phyloP scores from a whole-genome alignment of 2,329 filamentous ascomycete species.

The Didymosphaeria variabile region DNA sequence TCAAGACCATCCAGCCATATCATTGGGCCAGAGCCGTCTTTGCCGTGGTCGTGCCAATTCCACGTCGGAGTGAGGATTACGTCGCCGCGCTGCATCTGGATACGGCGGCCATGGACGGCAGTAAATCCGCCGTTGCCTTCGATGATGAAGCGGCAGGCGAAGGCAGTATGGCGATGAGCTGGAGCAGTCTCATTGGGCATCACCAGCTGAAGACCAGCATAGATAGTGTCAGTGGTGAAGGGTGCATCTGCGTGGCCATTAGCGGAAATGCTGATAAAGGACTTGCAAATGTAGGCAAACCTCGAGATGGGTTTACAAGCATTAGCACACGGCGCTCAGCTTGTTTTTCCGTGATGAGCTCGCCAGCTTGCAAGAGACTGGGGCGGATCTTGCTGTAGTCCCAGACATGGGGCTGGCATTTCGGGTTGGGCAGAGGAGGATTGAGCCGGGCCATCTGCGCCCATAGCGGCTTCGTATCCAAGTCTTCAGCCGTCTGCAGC shows the following conservation, averaged over 20 bases:
- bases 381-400: conserved; percentile 48
- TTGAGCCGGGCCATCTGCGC: conserved; percentile 59
- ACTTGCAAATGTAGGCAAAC: not conserved
- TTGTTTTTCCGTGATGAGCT: conserved; percentile 48
- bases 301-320: conserved; percentile 51
- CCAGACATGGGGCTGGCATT: conserved; percentile 49
- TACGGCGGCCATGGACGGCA: conserved; percentile 63
- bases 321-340: conserved; percentile 54
- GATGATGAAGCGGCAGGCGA: conserved; percentile 66
- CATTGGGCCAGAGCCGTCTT: conserved; percentile 63
- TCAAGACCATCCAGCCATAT: conserved; percentile 68
- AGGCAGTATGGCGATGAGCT: conserved; percentile 65
- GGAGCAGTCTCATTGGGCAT: conserved; percentile 65
- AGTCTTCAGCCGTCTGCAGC: not conserved
- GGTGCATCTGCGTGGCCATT: conserved; percentile 54
- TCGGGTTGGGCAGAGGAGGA: conserved; percentile 58
- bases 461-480: conserved; percentile 54
- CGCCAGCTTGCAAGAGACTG: conserved; percentile 46
- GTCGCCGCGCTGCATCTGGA: conserved; percentile 62
- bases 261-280: not conserved
- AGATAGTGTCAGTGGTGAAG: conserved; percentile 67
- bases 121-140: conserved; percentile 66
- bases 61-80: conserved; percentile 67
- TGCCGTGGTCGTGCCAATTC: conserved; percentile 67
- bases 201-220: conserved; percentile 65